Evolutionary conservation across 2,329 filamentous ascomycete species (phyloP).

Genomic region (Fusarium nygamai): DNA sequence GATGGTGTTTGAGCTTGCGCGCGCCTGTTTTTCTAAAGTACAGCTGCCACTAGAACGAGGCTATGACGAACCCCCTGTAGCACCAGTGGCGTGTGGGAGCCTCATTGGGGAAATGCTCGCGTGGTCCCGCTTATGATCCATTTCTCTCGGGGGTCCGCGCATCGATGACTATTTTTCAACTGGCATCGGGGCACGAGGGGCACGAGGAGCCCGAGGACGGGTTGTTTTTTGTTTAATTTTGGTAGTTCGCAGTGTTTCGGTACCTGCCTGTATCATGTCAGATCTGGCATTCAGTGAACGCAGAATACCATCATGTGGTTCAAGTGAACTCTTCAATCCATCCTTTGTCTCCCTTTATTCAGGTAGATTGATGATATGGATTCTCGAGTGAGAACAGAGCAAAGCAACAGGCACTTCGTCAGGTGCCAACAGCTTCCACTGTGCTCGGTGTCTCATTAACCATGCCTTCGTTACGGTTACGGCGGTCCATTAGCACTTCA

Average conservation of each 20-base stretch:
- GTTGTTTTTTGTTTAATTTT: not conserved
- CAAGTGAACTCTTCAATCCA: not conserved
- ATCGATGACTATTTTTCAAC: slow-evolving; percentile 5
- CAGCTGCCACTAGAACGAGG: slow-evolving; percentile 6
- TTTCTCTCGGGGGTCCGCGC: not conserved
- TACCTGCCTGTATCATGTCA: not conserved
- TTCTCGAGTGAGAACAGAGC: not conserved
- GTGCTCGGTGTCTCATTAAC: not conserved
- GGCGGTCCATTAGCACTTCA: not conserved
- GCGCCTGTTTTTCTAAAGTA: slow-evolving; percentile 21
- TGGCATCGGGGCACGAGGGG: not conserved
- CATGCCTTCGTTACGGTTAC: not conserved
- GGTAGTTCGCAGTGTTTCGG: not conserved
- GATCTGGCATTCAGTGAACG: not conserved
- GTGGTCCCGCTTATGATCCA: slow-evolving; percentile 27
- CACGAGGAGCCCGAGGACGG: not conserved
- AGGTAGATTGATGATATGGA: not conserved
- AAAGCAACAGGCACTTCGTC: not conserved
- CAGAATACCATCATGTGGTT: not conserved
- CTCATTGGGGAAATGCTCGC: slow-evolving; percentile 43
- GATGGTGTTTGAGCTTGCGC: slow-evolving; percentile 32
- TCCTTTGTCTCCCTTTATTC: not conserved
- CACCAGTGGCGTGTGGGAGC: slow-evolving; percentile 15
- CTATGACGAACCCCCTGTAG: slow-evolving; percentile 21
- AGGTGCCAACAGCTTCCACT: not conserved